phyloP scores from a whole-genome alignment of 2,329 filamentous ascomycete species.

The Trichoderma hamatum region DNA sequence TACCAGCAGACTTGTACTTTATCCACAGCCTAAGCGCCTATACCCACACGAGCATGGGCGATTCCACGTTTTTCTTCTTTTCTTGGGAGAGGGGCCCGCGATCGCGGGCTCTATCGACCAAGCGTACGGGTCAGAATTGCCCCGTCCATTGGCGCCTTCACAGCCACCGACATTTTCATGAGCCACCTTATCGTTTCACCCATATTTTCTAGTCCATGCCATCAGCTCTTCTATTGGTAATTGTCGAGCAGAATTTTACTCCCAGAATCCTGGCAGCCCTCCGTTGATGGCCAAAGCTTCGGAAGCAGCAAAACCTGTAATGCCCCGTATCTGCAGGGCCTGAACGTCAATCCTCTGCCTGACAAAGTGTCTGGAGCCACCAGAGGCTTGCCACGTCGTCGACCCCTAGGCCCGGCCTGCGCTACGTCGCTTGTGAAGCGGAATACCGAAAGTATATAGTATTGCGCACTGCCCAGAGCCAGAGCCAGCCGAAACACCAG shows the following conservation, averaged over 20 bases:
- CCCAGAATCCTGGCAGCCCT: background rate
- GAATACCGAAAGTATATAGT: background rate
- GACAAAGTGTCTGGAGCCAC: constrained; percentile 8
- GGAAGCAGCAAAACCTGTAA: background rate
- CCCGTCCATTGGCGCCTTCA: background rate
- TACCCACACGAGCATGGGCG: constrained; percentile 9
- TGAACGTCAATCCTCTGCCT: background rate
- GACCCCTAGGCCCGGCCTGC: constrained; percentile 2
- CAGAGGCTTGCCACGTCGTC: constrained; percentile 19
- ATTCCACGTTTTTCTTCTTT: background rate
- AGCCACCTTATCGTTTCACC: background rate
- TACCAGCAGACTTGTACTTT: background rate
- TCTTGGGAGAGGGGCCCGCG: background rate
- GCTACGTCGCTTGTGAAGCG: background rate
- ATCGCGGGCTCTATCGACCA: constrained; percentile 3
- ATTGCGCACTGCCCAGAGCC: constrained; percentile 6
- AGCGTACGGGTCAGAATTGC: background rate
- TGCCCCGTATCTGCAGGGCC: background rate
- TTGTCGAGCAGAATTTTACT: background rate
- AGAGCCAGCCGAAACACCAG: background rate
- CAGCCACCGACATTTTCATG: constrained; percentile 5
- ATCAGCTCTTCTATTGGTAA: background rate
- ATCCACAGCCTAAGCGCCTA: constrained; percentile 9
- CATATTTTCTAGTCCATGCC: constrained; percentile 2
- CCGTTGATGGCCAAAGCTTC: background rate